Base-by-base conservation (phyloP, 2,329 filamentous ascomycete genomes). In the Teratosphaeria destructans region DNA sequence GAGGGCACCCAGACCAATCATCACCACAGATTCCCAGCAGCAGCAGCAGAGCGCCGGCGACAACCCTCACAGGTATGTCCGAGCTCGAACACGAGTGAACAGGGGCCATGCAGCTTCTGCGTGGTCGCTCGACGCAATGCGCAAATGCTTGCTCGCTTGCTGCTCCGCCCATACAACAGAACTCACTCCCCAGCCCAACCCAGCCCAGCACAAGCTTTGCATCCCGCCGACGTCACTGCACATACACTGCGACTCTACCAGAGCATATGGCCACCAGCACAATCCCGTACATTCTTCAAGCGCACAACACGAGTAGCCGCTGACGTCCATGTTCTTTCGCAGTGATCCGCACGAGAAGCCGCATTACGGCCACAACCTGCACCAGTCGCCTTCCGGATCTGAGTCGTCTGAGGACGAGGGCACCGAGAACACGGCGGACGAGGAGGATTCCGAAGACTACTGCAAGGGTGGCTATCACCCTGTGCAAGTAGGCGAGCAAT, bases 401-500 rank as follows among this genome's bases (percentile, higher is more conserved):
- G 69, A 71, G 58, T 84, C 85, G 59, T 89, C 86, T 62, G 86
- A 85, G 67, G 91, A 93, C 76, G 92, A 96, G 73, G 78, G 77
- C 62, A 82, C 84, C 67, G 92, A 96, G 70, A 92, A 94, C 73
- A 95, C 93, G 47, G 93, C 92, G 71, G 94, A 97, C 73, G 94
- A 99, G 78, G 94, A 99, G 77, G 94, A 99, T 76, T 96, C 90
- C 55, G 93, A 97, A 77, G 94, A 99, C 76, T 99, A 99, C 79
- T 96, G 93, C 83, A 97, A 97, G 78, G 94, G 94, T 70, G 94
- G 94, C 62, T 99, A 97, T 76, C 94, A 99, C 73, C 94, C 94
- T 2, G 94, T 99, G 56, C 83, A 85, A 69, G 88, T 97, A 62
- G 94, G 94, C 69, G 94, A 99, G 78, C 88, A 91, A 71, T 97